Conservation (phyloP, 441 rosid genomes). For the Metrosideros polymorpha region DNA sequence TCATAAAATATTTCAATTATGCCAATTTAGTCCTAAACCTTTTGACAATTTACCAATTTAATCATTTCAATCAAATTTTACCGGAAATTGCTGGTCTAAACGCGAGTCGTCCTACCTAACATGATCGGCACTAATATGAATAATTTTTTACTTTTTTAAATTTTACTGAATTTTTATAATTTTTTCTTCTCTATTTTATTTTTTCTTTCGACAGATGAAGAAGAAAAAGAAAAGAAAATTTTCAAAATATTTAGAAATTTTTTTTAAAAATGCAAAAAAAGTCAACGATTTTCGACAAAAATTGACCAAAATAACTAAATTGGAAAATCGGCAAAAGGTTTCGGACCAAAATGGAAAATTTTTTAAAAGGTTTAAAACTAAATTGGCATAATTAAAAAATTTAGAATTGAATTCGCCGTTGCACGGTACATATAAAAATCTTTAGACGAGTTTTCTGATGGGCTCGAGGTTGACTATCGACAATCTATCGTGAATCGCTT, state of each 20-base stretch:
- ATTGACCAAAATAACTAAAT: rapidly evolving
- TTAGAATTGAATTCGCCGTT: rapidly evolving
- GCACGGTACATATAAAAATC: too few relatives aligned
- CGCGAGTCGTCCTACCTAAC: rapidly evolving
- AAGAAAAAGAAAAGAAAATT: too few relatives aligned
- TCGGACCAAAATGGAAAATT: not conserved
- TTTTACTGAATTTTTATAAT: rapidly evolving
- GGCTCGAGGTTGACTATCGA: not conserved
- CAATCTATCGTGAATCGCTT: not conserved
- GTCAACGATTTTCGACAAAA: rapidly evolving
- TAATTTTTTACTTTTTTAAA: not conserved
- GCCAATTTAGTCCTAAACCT: rapidly evolving
- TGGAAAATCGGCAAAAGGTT: not conserved
- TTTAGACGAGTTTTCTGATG: too few relatives aligned
- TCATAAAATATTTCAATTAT: rapidly evolving
- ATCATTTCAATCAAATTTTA: not conserved
- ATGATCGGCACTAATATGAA: not conserved
- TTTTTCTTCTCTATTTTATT: rapidly evolving
- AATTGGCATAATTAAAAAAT: not conserved
- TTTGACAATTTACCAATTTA: not conserved
- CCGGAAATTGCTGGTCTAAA: rapidly evolving
- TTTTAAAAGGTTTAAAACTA: rapidly evolving
- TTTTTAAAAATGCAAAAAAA: too few relatives aligned
- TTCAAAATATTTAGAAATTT: not conserved
- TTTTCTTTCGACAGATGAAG: too few relatives aligned